Evolutionary conservation across 352 stramenopile genomes (phyloP).

Genomic region (Pythium grandisporangium): DNA sequence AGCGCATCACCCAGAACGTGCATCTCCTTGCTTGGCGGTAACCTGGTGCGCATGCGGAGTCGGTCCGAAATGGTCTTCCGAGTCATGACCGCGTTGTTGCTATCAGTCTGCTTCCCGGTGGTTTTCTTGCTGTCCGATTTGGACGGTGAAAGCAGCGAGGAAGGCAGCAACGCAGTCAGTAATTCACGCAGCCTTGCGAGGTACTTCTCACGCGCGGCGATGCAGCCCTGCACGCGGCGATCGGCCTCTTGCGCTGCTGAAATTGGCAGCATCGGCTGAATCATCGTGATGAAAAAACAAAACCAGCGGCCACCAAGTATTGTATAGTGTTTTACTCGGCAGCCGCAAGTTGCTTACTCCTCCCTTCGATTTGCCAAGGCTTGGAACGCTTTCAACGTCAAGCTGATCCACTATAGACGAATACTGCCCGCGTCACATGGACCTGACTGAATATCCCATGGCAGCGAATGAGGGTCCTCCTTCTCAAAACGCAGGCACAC

Average conservation of each 20-base stretch:
- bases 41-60: slow-evolving; percentile 4
- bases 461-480: no score
- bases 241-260: slow-evolving; percentile 20
- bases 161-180: slow-evolving; percentile 8
- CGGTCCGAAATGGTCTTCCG: slow-evolving; percentile 11
- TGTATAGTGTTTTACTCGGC: no score
- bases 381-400: no score
- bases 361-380: no score
- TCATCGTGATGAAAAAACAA: no score
- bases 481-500: no score
- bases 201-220: slow-evolving; percentile 40
- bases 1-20: slow-evolving; percentile 45
- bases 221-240: slow-evolving; percentile 26
- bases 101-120: slow-evolving; percentile 12
- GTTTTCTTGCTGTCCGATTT: slow-evolving; percentile 1
- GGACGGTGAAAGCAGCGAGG: neutral
- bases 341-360: no score
- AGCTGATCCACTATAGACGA: no score
- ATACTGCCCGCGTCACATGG: no score
- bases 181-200: slow-evolving; percentile 24
- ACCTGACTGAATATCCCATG: no score
- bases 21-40: slow-evolving; percentile 34
- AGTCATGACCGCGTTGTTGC: no score
- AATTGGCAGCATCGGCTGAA: neutral
- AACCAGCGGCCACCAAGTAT: no score